phyloP scores from a whole-genome alignment of 2,329 filamentous ascomycete genomes.

The Botrytis medusae region DNA sequence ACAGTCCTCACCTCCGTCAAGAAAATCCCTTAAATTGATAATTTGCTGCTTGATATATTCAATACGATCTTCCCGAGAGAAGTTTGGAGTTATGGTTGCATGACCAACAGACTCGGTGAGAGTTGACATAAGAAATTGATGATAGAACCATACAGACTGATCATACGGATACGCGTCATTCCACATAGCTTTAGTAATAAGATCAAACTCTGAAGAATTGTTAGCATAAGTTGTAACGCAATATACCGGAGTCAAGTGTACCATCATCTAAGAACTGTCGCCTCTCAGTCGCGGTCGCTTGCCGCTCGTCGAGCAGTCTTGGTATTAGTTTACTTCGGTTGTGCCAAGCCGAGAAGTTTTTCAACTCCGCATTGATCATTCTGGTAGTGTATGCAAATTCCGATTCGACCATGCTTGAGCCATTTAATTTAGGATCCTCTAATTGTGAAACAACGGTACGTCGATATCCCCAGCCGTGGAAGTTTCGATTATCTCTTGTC shows the following conservation, averaged over 20 bases:
- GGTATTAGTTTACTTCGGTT: conserved; percentile 82
- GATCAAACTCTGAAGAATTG: conserved; percentile 61
- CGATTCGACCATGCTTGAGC: conserved; percentile 66
- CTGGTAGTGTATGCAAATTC: conserved; percentile 90
- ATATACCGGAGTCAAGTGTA: conserved; percentile 37
- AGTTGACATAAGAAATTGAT: conserved; percentile 79
- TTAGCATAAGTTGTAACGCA: conserved; percentile 25
- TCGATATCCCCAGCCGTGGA: conserved; percentile 94
- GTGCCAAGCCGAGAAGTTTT: conserved; percentile 98
- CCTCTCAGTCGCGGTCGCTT: conserved; percentile 61
- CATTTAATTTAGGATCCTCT: conserved; percentile 56
- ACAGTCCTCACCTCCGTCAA: conserved; percentile 65
- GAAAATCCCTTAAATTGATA: conserved; percentile 66
- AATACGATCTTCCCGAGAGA: conserved; percentile 61
- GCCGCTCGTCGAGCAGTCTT: conserved; percentile 68
- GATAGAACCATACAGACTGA: conserved; percentile 96
- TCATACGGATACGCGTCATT: conserved; percentile 81
- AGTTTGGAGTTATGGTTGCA: conserved; percentile 62
- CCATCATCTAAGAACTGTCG: conserved; percentile 70
- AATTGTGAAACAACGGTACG: conserved; percentile 74
- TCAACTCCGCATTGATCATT: conserved; percentile 82
- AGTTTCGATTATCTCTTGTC: conserved; percentile 81
- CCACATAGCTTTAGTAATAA: conserved; percentile 70
- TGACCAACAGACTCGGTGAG: conserved; percentile 52
- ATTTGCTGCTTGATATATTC: conserved; percentile 70